Percentiles rank a stretch among this genome's conserved stretches.
These are phyloP conservation scores for Senecio squalidus DNA, from an alignment of 140 eudicot species.

Conservation along the genomic window DNA sequence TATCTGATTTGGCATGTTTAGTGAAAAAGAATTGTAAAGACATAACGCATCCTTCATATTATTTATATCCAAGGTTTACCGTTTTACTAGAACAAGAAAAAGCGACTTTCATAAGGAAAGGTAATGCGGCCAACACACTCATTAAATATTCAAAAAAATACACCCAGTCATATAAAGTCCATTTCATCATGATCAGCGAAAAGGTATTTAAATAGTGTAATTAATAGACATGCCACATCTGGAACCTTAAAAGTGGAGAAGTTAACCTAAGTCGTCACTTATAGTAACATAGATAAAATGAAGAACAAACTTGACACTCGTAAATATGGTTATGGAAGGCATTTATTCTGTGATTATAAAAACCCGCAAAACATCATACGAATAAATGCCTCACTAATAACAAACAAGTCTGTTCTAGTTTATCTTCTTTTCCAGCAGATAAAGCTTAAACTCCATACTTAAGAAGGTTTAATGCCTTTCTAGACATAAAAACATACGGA, in stretches of 20 bases:
- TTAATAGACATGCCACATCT: neutral
- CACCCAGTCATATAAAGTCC: neutral
- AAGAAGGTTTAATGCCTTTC: neutral
- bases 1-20: slow-evolving; percentile 2
- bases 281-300: neutral
- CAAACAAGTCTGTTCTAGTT: neutral
- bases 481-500: neutral
- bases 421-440: neutral
- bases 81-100: slow-evolving; percentile 13
- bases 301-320: neutral
- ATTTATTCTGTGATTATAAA: neutral
- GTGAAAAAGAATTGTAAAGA: neutral
- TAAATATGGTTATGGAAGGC: neutral
- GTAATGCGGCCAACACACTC: slow-evolving; percentile 13
- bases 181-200: slow-evolving; percentile 6
- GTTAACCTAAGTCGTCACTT: neutral
- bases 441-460: neutral
- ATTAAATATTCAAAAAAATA: neutral
- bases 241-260: neutral
- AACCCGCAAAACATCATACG: neutral
- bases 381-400: neutral
- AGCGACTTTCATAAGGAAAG: slow-evolving; percentile 17
- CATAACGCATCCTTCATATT: neutral
- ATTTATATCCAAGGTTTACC: slow-evolving; percentile 8
- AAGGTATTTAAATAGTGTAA: neutral